These are phyloP conservation scores for Psilocybe cubensis DNA, from an alignment of 768 basidiomycete species.

Conservation along the genomic window DNA sequence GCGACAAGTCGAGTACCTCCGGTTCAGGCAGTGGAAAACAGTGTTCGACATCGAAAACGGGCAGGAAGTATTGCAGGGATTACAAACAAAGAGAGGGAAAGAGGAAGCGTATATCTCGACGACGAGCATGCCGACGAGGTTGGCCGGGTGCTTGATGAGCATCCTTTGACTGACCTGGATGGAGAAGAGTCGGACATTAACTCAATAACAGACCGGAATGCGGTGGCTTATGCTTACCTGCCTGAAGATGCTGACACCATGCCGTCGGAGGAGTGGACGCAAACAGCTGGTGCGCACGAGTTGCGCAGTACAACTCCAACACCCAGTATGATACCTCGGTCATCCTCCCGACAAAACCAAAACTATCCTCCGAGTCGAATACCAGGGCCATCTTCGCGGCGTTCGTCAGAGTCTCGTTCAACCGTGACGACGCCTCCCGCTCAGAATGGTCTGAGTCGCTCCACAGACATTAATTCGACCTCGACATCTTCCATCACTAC, in stretches of 20 bases:
- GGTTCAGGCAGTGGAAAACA: constrained; percentile 28
- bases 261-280: constrained; percentile 22
- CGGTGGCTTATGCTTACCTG: constrained; percentile 29
- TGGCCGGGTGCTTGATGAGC: constrained; percentile 73
- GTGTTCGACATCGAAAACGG: constrained; percentile 48
- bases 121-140: constrained; percentile 50
- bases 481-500: constrained; percentile 33
- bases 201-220: constrained; percentile 29
- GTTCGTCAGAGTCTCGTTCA: constrained; percentile 51
- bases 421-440: constrained; percentile 42
- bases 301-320: constrained; percentile 48
- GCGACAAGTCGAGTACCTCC: constrained; percentile 24
- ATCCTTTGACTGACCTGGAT: constrained; percentile 76
- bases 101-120: constrained; percentile 73
- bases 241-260: constrained; percentile 25
- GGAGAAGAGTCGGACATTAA: constrained; percentile 51
- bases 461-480: constrained; percentile 27
- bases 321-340: constrained; percentile 28
- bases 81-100: constrained; percentile 54
- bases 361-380: constrained; percentile 41
- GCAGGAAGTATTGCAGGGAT: constrained; percentile 68
- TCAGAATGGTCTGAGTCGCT: constrained; percentile 8
- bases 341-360: constrained; percentile 33
- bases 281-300: constrained; percentile 27
- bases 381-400: constrained; percentile 42